Base-by-base conservation (phyloP, 2,329 filamentous ascomycete genomes). In the Sporothrix dimorphospora region DNA sequence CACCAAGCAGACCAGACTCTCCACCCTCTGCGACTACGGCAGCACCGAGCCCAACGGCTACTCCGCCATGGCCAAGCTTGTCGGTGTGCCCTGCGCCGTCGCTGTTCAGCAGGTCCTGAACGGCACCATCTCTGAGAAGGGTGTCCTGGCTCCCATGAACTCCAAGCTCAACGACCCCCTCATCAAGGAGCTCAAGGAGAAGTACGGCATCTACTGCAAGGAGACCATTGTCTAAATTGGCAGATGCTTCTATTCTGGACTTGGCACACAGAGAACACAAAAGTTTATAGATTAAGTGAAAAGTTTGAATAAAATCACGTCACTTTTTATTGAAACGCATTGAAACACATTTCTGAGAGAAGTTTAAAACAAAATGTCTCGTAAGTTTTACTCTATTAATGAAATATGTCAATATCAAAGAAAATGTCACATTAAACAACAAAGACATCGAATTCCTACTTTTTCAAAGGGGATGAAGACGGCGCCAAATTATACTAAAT, bases 11-110 rank as follows among this genome's bases (percentile, higher is more conserved):
- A 94, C 90, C 59, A 86, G 91, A 75, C 94, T 92, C 30, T 93
- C 91, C 55, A 97, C 94, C 0, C 88, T 98, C 19, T 87, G 85
- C 79, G 93, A 97, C 80, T 95, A 97, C 81, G 94, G 94, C 63
- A 74, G 72, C 72, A 51, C 70, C 11, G 75, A 75, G n/a, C 73
- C 73, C 12, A 87, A 89, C 76, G 92, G 92, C 45, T 97, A 95
- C 84, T 91, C 88, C 4, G 89, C 92, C 76, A 97, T 97, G 94
- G 93, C 92, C 61, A 92, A 90, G 81, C 82, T 94, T 57, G 75
- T 97, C 71, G 93, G 93, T 79, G 86, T 94, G 4, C 92, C 92
- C 5, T 84, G 82, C 73, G 82, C 79, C 67, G 82, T 83, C 2
- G 91, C 91, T 45, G 89, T 92, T 65, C 85, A 89, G 83, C 85